Evolutionary conservation across 345 rosid species (phyloP), one percentile per base, ranked within the genome.

Genomic region (Sisymbrium irio): DNA sequence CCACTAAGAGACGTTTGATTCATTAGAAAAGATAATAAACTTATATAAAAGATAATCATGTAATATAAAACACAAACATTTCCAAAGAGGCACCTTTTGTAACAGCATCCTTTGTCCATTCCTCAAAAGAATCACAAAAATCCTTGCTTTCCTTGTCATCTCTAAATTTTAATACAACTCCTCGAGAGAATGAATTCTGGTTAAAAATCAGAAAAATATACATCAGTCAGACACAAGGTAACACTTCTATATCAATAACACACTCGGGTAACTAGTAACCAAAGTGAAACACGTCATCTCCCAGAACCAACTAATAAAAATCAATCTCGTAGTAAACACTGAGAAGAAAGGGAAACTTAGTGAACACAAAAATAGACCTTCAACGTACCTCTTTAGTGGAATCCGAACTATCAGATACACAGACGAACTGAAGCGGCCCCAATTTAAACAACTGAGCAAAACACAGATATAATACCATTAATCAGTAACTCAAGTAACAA

Each of bases 161-260:
- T 81, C 81, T 82, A 81, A 93, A 89, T 49, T 77, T 81, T 71
- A 93, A 72, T 19, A 75, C 67, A 80, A 85, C 65, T 69, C 89
- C 94, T 74, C 86, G 84, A 63, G 96, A 85, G 77, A 79, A 83
- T 41, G 84, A 69, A 67, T 74, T 84, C 97, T 91, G 96, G 76
- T 82, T 56, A 79, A 60, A 76, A 75, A 77, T 55, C 61, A 78
- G 30, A 77, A 47, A 27, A 11, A 53, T 2, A 11, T 19, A 3
- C 0, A 18, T 39, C 15, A 57, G 15, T 39, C 15, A 57, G 15
- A 33, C 1, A 57, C 9, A 33, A 32, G 41, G 62, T 56, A 56
- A 32, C 14, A 56, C 41, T 4, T 56, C 17, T 56, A 9, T 32
- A 56, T 32, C 62, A 32, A 15, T 56, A 22, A 42, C 67, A 44